These are phyloP conservation scores for Ambrosia trifida DNA, from an alignment of 129 eudicot genomes.

Conservation along the genomic window DNA sequence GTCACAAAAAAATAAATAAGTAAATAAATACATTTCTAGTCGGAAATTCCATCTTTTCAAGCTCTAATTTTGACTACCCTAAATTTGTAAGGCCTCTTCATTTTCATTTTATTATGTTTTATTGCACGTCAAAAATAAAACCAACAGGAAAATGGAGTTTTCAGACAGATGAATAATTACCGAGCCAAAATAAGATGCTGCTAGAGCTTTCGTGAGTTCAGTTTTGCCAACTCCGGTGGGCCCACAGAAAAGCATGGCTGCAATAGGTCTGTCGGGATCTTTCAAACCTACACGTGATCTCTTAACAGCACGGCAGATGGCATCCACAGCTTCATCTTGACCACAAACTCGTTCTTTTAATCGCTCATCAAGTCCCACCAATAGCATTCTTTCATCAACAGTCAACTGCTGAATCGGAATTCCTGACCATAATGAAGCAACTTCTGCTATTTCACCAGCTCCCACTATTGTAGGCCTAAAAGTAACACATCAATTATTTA, in stretches of 20 bases:
- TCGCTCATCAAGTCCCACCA: conserved; percentile 71
- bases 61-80: too few relatives aligned
- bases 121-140: neutral
- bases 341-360: conserved; percentile 83
- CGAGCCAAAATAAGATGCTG: conserved; percentile 82
- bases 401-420: conserved; percentile 77
- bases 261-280: conserved; percentile 88
- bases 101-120: neutral
- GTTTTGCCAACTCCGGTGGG: conserved; percentile 99
- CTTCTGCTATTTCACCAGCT: conserved; percentile 78
- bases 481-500: conserved; percentile 9
- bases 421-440: conserved; percentile 90
- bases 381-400: conserved; percentile 70
- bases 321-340: conserved; percentile 91
- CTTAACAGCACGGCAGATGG: conserved; percentile 87
- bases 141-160: conserved; percentile 1
- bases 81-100: neutral
- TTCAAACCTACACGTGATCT: conserved; percentile 87
- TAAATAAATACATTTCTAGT: neutral
- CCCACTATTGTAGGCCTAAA: conserved; percentile 66
- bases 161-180: conserved; percentile 44
- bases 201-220: conserved; percentile 88
- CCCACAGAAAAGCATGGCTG: conserved; percentile 91
- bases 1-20: conserved; percentile 1
- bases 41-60: too few relatives aligned